Base-by-base conservation (phyloP, 2,329 filamentous ascomycete species). In the Nothomitra cinnamomea region DNA sequence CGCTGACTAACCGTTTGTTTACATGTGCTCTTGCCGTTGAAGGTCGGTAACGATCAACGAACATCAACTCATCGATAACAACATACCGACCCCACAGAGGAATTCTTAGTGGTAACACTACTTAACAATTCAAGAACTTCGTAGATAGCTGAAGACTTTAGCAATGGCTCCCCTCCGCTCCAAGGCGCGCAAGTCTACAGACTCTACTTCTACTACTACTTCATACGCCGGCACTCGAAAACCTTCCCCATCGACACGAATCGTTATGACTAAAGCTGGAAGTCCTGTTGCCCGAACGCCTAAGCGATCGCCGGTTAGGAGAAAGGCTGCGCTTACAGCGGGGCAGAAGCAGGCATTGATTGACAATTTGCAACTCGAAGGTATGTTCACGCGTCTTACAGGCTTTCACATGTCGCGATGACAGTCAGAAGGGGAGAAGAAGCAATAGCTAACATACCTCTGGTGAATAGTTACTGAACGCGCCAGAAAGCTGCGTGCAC, bases 321-420 rank as follows among this genome's bases (percentile, higher is more conserved):
- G 70, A 61, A 69, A 21, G 22, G 38, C 12, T 21, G 78, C 75
- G 43, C 76, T 90, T 57, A 81, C 80, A 2, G 65, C 78, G 54
- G 73, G 74, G 41, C 87, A 94, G 65, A 95, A 94, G 68, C 85
- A 92, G 67, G 83, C 85, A 10, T 71, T 95, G 52, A 83, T 95
- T 55, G 87, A 95, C 62, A 94, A 95, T 61, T 69, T 95, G 40
- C 87, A 94, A 64, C 74, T 95, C 41, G 88, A 95, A 68, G 79
- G 88, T 94, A 75, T 57, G 81, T 66, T 17, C n/a, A 35, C 53
- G 45, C 45, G 45, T 49, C 32, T 21, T 10, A 17, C 2, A 13
- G 2, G 25, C 32, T 19, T 24, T 15, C 25, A 17, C n/a, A 25
- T 5, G 5, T 17, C 2, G 42, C 19, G n/a, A 25, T 25, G 24